Conservation (phyloP, 148 eudicot genomes). For the Vaccinium macrocarpon region DNA sequence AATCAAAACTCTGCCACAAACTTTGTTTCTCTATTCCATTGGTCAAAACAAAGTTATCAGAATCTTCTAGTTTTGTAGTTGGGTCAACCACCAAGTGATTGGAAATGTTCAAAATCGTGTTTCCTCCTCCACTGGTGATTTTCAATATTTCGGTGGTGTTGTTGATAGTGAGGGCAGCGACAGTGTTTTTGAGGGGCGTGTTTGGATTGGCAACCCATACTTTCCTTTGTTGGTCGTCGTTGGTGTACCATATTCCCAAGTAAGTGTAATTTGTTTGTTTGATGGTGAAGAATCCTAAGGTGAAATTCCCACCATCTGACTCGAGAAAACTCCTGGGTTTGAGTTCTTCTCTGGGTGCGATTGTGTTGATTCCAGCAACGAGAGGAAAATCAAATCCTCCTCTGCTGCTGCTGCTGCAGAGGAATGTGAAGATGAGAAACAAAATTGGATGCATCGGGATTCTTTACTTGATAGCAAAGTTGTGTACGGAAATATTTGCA, state of each 20-base stretch:
- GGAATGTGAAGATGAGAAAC: neutral
- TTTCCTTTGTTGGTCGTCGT: neutral
- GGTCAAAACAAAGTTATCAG: constrained; percentile 19
- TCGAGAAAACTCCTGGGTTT: no score
- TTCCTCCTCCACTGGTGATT: constrained; percentile 3
- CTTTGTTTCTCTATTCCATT: neutral
- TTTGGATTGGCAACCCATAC: constrained; percentile 25
- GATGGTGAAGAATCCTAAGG: no score
- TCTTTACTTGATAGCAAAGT: neutral
- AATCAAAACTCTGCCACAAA: constrained; percentile 25
- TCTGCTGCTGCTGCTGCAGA: neutral
- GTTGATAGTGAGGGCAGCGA: neutral
- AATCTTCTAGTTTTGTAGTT: constrained; percentile 17
- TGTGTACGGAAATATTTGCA: neutral
- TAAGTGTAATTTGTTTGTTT: no score
- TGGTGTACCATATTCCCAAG: no score
- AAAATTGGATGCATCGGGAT: neutral
- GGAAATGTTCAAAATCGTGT: constrained; percentile 17
- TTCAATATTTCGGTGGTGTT: neutral
- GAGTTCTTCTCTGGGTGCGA: no score
- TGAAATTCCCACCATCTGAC: no score
- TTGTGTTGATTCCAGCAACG: no score
- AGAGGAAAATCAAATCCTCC: no score
- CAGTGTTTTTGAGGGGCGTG: neutral
- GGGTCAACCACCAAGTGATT: neutral